Evolutionary conservation across 2,329 filamentous ascomycete species (phyloP).

Genomic region (Penicillium sp.): DNA sequence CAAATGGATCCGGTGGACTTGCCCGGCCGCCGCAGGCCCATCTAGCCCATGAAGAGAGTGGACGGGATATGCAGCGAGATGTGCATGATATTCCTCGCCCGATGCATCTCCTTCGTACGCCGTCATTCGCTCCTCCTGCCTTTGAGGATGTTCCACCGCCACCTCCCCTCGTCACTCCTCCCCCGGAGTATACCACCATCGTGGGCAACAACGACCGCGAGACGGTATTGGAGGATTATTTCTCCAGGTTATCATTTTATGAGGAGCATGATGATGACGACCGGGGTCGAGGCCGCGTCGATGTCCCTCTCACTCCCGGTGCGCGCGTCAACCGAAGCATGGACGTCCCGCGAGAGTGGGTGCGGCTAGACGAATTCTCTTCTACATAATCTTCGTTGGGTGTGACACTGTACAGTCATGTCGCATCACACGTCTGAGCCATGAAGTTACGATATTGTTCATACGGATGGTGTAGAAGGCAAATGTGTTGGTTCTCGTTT

Average conservation of each 20-base stretch:
- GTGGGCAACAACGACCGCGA: conserved; percentile 64
- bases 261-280: conserved; percentile 57
- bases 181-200: conserved; percentile 76
- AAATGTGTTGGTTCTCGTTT: not conserved
- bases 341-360: conserved; percentile 57
- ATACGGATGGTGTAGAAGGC: conserved; percentile 11
- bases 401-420: conserved; percentile 3
- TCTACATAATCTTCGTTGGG: conserved; percentile 10
- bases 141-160: conserved; percentile 78
- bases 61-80: conserved; percentile 31
- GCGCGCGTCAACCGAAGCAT: conserved; percentile 59
- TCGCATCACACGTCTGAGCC: conserved; percentile 16
- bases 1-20: conserved; percentile 38
- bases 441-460: conserved; percentile 22
- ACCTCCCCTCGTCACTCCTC: conserved; percentile 69
- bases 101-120: conserved; percentile 75
- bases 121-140: conserved; percentile 81
- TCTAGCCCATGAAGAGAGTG: conserved; percentile 44
- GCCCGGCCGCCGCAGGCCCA: conserved; percentile 48
- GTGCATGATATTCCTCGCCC: conserved; percentile 50
- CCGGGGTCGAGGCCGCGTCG: conserved; percentile 43
- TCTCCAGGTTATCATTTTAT: conserved; percentile 64
- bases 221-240: conserved; percentile 75
- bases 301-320: conserved; percentile 60
- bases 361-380: conserved; percentile 35